These are phyloP conservation scores for Leucogyrophana mollusca DNA, from an alignment of 768 basidiomycete genomes.

Conservation along the genomic window DNA sequence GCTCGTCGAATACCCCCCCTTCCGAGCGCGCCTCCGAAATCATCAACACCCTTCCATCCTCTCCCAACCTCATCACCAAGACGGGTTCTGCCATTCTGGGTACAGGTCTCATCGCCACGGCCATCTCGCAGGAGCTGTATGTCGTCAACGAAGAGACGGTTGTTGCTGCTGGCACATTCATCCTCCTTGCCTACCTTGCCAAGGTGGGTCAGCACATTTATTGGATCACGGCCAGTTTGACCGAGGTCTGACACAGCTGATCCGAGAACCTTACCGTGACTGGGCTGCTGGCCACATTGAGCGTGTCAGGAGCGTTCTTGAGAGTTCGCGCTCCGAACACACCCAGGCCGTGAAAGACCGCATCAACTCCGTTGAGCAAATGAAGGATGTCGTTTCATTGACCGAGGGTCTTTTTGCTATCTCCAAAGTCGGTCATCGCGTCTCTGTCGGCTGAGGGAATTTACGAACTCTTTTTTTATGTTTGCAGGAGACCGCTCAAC, in stretches of 20 bases:
- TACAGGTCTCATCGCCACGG: conserved; percentile 83
- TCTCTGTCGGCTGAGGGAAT: background rate
- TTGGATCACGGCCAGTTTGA: conserved; percentile 5
- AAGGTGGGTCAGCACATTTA: conserved; percentile 50
- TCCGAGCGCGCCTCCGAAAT: conserved; percentile 87
- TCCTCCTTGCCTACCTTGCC: conserved; percentile 80
- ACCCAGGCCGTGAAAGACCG: conserved; percentile 91
- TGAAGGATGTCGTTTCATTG: conserved; percentile 93
- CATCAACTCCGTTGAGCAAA: conserved; percentile 86
- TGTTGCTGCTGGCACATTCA: conserved; percentile 78
- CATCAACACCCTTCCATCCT: conserved; percentile 84
- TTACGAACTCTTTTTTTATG: background rate
- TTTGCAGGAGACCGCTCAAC: conserved; percentile 80
- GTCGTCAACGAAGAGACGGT: conserved; percentile 97
- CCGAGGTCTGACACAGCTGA: conserved; percentile 43
- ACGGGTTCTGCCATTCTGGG: conserved; percentile 91
- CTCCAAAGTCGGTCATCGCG: conserved; percentile 67
- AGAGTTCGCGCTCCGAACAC: conserved; percentile 83
- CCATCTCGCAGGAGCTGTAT: conserved; percentile 96
- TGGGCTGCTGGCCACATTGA: conserved; percentile 92
- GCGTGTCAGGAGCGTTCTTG: conserved; percentile 78
- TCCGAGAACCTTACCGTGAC: conserved; percentile 84
- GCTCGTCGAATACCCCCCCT: conserved; percentile 68
- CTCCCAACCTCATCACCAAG: conserved; percentile 89
- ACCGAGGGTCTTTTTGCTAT: conserved; percentile 89